Evolutionary conservation across 106 monocot species (phyloP).

Genomic region (Ottelia alismoides): DNA sequence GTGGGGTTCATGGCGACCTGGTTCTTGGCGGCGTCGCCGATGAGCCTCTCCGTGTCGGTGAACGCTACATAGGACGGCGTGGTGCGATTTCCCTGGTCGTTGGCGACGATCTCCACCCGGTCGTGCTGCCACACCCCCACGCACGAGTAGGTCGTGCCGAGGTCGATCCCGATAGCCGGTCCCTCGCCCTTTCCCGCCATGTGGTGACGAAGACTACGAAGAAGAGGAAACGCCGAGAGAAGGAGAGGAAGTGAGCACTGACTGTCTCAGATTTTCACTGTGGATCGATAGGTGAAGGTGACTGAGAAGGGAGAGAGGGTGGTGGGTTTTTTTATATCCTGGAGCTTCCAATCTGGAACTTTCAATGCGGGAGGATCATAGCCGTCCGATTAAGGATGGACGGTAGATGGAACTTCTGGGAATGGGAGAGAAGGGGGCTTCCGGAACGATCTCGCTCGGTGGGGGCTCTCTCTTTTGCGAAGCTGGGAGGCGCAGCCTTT

Average conservation of each 20-base stretch:
- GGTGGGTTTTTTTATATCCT: too few relatives aligned
- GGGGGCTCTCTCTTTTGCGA: too few relatives aligned
- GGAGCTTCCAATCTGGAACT: too few relatives aligned
- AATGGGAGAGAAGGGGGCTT: too few relatives aligned
- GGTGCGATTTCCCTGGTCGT: constrained; percentile 66
- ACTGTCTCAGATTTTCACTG: too few relatives aligned
- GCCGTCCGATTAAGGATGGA: too few relatives aligned
- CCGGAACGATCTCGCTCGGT: too few relatives aligned
- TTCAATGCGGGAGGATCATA: too few relatives aligned
- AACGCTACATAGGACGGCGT: constrained; percentile 60
- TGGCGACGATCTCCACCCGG: constrained; percentile 60
- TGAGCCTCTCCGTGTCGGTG: constrained; percentile 54
- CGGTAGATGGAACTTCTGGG: too few relatives aligned
- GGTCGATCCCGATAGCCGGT: constrained; percentile 50
- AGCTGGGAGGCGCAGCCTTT: too few relatives aligned
- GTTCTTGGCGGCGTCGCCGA: constrained; percentile 65
- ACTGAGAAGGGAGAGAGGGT: too few relatives aligned
- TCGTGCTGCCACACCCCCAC: constrained; percentile 60
- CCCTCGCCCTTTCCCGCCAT: constrained; percentile 28
- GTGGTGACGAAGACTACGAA: not conserved
- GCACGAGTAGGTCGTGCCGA: constrained; percentile 56
- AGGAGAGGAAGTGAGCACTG: not conserved
- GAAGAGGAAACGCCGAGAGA: not conserved
- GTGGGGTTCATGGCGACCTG: constrained; percentile 68
- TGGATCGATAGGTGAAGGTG: too few relatives aligned